Percentiles rank a stretch among this genome's conserved stretches.
These are phyloP conservation scores for Forsythia viridissima DNA, from an alignment of 257 asterid species.

Conservation along the genomic window DNA sequence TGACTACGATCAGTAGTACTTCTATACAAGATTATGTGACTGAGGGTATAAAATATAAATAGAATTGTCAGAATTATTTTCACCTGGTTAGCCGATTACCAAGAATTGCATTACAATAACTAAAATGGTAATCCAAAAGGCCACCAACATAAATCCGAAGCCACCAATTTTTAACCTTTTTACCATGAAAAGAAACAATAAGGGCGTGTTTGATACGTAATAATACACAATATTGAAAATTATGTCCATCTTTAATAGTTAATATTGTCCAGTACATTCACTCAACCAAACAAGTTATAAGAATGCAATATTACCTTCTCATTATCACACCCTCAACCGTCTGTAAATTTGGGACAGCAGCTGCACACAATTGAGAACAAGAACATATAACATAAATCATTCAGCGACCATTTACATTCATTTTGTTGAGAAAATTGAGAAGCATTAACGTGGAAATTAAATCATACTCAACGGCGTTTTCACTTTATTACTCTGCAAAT, in stretches of 20 bases:
- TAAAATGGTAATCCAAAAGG: background rate
- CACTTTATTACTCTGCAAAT: slow-evolving; percentile 91
- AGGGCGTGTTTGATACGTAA: background rate
- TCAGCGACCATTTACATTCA: background rate
- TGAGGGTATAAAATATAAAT: background rate
- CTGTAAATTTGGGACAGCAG: slow-evolving; percentile 75
- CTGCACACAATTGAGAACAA: slow-evolving; percentile 42
- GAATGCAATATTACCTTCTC: slow-evolving; percentile 50
- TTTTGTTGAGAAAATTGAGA: slow-evolving; percentile 1
- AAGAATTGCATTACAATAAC: background rate
- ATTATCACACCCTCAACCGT: slow-evolving; percentile 84
- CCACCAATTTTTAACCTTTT: background rate
- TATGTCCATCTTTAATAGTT: background rate
- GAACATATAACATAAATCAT: background rate
- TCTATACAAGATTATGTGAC: background rate
- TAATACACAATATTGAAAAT: background rate
- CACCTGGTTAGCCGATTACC: background rate
- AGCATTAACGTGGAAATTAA: background rate
- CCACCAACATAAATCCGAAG: background rate
- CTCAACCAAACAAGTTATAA: background rate
- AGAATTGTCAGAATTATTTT: background rate
- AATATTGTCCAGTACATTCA: too few relatives aligned
- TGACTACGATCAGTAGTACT: background rate
- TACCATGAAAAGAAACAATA: background rate
- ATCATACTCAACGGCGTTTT: slow-evolving; percentile 64